Conservation (phyloP, 768 basidiomycete species). For the Mycena latifolia region DNA sequence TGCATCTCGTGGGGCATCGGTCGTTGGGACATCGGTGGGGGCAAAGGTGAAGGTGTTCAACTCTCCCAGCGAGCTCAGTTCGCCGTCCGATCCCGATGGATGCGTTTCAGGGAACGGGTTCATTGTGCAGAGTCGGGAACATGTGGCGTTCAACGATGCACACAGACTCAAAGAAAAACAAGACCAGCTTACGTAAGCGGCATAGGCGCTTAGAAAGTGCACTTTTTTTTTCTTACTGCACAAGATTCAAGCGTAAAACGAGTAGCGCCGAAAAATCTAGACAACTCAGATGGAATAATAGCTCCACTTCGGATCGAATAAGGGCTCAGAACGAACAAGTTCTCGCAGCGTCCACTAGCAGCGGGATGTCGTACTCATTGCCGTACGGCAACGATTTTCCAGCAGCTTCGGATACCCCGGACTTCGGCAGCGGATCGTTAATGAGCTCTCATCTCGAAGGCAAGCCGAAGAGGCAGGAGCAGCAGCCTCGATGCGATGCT, state of each 20-base stretch:
- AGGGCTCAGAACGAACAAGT: too few relatives aligned
- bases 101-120: background rate
- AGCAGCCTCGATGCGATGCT: constrained; percentile 21
- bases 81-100: constrained; percentile 19
- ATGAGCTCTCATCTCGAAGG: background rate
- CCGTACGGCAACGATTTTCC: background rate
- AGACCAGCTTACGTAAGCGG: constrained; percentile 7
- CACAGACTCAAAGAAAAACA: constrained; percentile 3
- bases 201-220: too few relatives aligned
- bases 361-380: too few relatives aligned
- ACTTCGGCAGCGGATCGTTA: background rate
- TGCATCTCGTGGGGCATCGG: constrained; percentile 21
- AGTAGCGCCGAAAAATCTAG: too few relatives aligned
- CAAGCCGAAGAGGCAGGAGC: constrained; percentile 23
- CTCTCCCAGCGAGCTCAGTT: constrained; percentile 33
- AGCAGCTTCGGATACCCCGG: background rate
- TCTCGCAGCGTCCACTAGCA: too few relatives aligned
- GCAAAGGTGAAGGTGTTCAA: constrained; percentile 25
- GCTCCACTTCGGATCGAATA: too few relatives aligned
- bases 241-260: too few relatives aligned
- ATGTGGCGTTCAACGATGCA: constrained; percentile 9
- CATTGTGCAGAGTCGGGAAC: constrained; percentile 5
- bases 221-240: too few relatives aligned
- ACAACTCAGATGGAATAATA: background rate
- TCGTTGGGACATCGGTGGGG: background rate